Conservation (phyloP, 257 asterid species). For the Solanum sitiens region DNA sequence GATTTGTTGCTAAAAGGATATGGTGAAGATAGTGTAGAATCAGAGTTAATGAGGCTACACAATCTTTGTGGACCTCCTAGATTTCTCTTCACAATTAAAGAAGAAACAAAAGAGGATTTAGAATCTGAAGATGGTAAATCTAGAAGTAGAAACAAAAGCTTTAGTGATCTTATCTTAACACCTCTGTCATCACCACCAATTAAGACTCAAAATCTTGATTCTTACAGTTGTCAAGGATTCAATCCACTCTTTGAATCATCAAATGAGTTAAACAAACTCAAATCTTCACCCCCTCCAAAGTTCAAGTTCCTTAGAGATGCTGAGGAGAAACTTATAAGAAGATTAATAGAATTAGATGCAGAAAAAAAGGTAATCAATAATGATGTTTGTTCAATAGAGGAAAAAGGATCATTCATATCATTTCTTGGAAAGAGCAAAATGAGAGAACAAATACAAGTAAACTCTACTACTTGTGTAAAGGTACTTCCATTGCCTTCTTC, state of each 20-base stretch:
- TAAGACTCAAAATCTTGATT: slow-evolving; percentile 28
- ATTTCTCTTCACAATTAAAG: slow-evolving; percentile 82
- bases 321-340: slow-evolving; percentile 67
- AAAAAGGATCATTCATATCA: slow-evolving; percentile 29
- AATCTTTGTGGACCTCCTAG: slow-evolving; percentile 92
- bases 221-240: slow-evolving; percentile 45
- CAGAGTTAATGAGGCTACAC: slow-evolving; percentile 74
- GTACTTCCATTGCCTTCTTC: slow-evolving; percentile 56
- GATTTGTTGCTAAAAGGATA: slow-evolving; percentile 23
- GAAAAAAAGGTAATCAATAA: slow-evolving; percentile 18
- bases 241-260: slow-evolving; percentile 79
- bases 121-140: slow-evolving; percentile 75
- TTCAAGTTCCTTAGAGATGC: slow-evolving; percentile 91
- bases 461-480: slow-evolving; percentile 36
- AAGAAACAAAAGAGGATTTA: slow-evolving; percentile 84
- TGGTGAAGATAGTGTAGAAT: slow-evolving; percentile 58
- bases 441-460: slow-evolving; percentile 7
- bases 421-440: slow-evolving; percentile 29
- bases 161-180: slow-evolving; percentile 52
- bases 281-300: slow-evolving; percentile 94
- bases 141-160: slow-evolving; percentile 38
- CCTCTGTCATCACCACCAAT: slow-evolving; percentile 70
- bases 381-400: slow-evolving; percentile 13
- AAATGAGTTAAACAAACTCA: slow-evolving; percentile 34
- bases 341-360: slow-evolving; percentile 36